These are phyloP conservation scores for Elsinoe ampelina DNA, from an alignment of 2,329 filamentous ascomycete genomes.

Conservation along the genomic window DNA sequence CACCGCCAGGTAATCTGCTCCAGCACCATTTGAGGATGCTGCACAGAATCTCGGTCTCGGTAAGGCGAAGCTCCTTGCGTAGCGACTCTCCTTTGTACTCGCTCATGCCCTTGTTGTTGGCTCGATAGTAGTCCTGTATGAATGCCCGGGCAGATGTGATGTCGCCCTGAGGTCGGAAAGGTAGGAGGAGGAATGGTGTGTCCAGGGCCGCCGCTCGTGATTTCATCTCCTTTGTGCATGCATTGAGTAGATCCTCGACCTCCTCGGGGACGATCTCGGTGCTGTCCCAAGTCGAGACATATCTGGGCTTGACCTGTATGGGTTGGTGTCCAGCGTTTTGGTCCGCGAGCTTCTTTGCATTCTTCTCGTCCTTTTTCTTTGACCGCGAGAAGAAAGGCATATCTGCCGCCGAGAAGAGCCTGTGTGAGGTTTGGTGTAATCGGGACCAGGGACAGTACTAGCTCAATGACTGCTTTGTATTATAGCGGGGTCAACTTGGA, in stretches of 20 bases:
- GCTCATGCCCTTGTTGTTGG: slow-evolving; percentile 48
- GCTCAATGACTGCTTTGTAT: background rate
- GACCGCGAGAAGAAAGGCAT: slow-evolving; percentile 56
- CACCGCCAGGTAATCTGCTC: slow-evolving; percentile 80
- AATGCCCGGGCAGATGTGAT: slow-evolving; percentile 87
- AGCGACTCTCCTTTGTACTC: slow-evolving; percentile 59
- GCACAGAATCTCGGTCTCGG: slow-evolving; percentile 74
- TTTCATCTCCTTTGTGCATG: slow-evolving; percentile 87
- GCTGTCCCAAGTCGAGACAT: slow-evolving; percentile 78
- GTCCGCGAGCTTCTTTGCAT: slow-evolving; percentile 47
- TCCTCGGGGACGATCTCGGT: slow-evolving; percentile 79
- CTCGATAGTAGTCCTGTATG: slow-evolving; percentile 82
- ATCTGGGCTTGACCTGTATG: slow-evolving; percentile 60
- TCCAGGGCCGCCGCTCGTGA: slow-evolving; percentile 72
- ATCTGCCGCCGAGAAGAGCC: background rate
- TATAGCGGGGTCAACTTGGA: background rate
- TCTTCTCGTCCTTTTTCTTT: slow-evolving; percentile 63
- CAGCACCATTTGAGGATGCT: slow-evolving; percentile 98
- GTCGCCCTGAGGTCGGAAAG: slow-evolving; percentile 88
- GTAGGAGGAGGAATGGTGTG: slow-evolving; percentile 83
- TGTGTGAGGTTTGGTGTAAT: background rate
- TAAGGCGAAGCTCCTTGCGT: slow-evolving; percentile 78
- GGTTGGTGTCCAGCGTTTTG: slow-evolving; percentile 43
- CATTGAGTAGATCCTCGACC: slow-evolving; percentile 74
- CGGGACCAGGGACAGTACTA: background rate